Conservation (phyloP, 2,329 filamentous ascomycete genomes). For the Talaromyces albobiverticillius region DNA sequence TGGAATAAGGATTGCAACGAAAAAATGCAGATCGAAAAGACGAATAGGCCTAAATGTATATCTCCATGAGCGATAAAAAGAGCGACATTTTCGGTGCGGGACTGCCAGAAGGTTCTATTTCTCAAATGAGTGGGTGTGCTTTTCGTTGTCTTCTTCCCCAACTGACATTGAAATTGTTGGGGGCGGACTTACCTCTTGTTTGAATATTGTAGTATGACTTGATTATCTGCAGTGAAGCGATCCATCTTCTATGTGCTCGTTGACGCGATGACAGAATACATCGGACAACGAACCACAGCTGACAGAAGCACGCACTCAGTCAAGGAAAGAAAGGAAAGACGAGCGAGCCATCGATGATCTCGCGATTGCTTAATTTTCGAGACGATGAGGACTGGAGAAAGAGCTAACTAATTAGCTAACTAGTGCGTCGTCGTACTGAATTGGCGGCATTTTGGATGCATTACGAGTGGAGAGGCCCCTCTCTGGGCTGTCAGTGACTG, state of each 20-base stretch:
- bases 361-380: no score
- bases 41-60: conserved; percentile 22
- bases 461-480: no score
- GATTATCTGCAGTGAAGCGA: neutral
- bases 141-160: neutral
- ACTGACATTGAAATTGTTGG: neutral
- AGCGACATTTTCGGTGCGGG: conserved; percentile 21
- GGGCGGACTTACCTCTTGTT: neutral
- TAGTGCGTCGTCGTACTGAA: no score
- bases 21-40: conserved; percentile 20
- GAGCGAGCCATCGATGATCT: no score
- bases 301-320: neutral
- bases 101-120: conserved; percentile 21
- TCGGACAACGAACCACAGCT: neutral
- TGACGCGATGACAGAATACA: neutral
- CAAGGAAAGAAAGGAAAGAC: no score
- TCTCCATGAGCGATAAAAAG: conserved; percentile 24
- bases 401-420: no score
- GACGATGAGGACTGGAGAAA: no score
- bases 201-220: neutral
- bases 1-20: conserved; percentile 15
- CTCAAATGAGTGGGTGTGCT: neutral
- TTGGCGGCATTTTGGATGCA: no score
- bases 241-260: neutral
- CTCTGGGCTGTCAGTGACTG: no score